Percentiles rank a stretch among this genome's conserved stretches.
Evolutionary conservation across 768 basidiomycete genomes (phyloP).

Genomic region (Pulveroboletus sp.): DNA sequence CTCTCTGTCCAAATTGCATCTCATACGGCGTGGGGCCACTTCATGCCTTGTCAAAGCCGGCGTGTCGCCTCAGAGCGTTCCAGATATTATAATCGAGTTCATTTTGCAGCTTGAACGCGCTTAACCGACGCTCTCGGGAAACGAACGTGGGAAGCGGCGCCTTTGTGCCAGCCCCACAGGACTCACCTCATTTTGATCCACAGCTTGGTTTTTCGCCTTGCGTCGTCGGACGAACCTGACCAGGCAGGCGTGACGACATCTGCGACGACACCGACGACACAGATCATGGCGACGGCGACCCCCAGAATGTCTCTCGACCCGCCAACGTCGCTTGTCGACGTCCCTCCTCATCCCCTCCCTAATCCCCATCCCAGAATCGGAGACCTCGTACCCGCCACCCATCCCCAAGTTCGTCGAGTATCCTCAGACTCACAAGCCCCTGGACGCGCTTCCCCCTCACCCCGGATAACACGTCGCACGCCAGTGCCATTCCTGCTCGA

Average conservation of each 20-base stretch:
- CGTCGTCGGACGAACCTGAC: constrained; percentile 8
- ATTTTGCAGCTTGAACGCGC: too few relatives aligned
- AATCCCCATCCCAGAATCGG: constrained; percentile 11
- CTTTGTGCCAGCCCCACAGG: constrained; percentile 12
- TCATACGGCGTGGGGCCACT: neutral
- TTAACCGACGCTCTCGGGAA: constrained; percentile 17
- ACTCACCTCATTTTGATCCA: constrained; percentile 14
- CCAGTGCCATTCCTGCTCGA: constrained; percentile 35
- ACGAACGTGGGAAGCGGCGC: constrained; percentile 22
- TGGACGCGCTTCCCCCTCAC: constrained; percentile 24
- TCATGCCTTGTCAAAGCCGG: constrained; percentile 6
- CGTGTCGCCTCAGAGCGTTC: neutral
- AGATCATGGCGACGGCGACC: constrained; percentile 16
- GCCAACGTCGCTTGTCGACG: constrained; percentile 4
- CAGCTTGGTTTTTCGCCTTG: constrained; percentile 20
- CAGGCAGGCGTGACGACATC: constrained; percentile 13
- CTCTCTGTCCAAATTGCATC: neutral
- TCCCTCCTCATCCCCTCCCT: constrained; percentile 14
- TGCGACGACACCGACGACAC: constrained; percentile 14
- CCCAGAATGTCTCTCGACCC: constrained; percentile 20
- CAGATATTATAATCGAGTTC: too few relatives aligned
- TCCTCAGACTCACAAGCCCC: constrained; percentile 26
- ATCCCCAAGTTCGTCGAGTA: constrained; percentile 15
- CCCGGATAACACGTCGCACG: constrained; percentile 29
- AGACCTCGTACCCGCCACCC: constrained; percentile 10